Evolutionary conservation across 805 yeast genomes (phyloP), one percentile per base, ranked within the genome.

Genomic region (Lachancea meyersii): DNA sequence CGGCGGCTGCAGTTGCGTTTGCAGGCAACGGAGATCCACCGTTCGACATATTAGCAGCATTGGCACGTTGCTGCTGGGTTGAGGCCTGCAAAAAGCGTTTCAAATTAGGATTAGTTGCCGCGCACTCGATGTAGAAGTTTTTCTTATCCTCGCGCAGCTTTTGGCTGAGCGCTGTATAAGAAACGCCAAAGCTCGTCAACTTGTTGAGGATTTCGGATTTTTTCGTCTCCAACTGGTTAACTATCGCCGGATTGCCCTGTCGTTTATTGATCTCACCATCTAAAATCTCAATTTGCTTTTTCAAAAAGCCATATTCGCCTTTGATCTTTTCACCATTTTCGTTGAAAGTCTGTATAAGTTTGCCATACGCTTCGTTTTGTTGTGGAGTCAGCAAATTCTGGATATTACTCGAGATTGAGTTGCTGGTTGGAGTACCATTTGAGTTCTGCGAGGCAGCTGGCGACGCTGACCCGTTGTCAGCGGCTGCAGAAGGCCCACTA

Each of bases 101-200:
- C 35, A 63, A 41, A 13, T 53, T 58, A 17, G 63, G 59, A 43
- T 63, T 63, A 13, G 53, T 48, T 34, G 60, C 57, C 5, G 66
- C 64, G 44, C 64, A 61, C 38, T 62, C 65, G 10, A 63, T 52
- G 43, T 58, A 63, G 40, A 62, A 62, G 32, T 49, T 54, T 39
- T 52, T 59, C 35, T 60, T 60, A 11, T 53, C 57, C 33, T 56
- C 58, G 40, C 56, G 55, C 23, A 54, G 57, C 35, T 58, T 58
- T 31, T 52, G 55, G 27, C 53, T 58, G 24, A 62, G 43, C 7
- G 48, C 54, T 30, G 48, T 53, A 33, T 52, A 59, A 26, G 60
- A 64, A 17, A 47, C 47, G 24, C 51, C 47, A 40, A 60, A 38
- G 23, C 53, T 47, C 39, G 55, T 53, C 44, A 62, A 40, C 33